phyloP scores from a whole-genome alignment of 768 basidiomycete genomes.

The Phlebiopsis flavidoalba region DNA sequence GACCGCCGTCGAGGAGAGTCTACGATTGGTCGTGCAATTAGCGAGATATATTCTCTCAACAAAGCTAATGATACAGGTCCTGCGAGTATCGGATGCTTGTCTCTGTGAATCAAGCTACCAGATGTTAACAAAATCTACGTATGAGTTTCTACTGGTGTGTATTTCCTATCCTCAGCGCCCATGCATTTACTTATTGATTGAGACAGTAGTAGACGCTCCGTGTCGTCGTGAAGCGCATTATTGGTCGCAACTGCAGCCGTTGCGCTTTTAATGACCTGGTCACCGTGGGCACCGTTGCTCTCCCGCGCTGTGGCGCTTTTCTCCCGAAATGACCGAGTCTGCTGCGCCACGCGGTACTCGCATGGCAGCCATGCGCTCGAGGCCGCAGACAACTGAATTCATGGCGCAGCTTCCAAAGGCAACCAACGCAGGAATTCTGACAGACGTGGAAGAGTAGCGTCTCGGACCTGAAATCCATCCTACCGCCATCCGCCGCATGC shows the following conservation, averaged over 20 bases:
- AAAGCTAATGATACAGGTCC: neutral
- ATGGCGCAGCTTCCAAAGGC: neutral
- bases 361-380: slow-evolving; percentile 11
- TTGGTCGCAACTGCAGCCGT: neutral
- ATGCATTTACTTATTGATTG: neutral
- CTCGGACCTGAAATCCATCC: neutral
- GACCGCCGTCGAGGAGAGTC: neutral
- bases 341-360: neutral
- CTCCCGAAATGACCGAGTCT: neutral
- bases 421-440: neutral
- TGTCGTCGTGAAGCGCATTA: neutral
- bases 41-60: neutral
- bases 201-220: neutral
- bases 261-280: neutral
- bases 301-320: neutral
- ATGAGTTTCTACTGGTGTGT: neutral
- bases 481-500: neutral
- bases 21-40: neutral
- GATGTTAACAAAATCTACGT: neutral
- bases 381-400: neutral
- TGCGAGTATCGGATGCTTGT: neutral
- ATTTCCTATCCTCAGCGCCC: neutral
- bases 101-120: neutral
- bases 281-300: neutral
- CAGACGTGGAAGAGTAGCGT: neutral